Percentiles rank a stretch among this genome's conserved stretches.
These are phyloP conservation scores for Anastatica hierochuntica DNA, from an alignment of 345 rosid genomes.

Conservation along the genomic window DNA sequence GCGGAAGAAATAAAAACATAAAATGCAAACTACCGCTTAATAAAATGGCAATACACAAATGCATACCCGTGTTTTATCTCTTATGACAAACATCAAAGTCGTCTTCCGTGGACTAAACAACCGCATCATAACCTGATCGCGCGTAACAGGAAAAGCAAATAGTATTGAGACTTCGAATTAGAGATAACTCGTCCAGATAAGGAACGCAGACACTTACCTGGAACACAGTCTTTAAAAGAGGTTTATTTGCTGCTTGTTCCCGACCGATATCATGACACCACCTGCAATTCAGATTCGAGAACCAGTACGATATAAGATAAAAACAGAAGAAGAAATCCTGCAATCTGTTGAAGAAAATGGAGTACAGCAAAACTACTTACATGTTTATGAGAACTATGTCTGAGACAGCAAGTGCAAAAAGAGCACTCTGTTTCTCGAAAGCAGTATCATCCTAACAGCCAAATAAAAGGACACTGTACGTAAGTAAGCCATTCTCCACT, in stretches of 20 bases:
- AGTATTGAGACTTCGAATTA: constrained; percentile 5
- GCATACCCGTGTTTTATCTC: constrained; percentile 94
- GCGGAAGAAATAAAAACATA: too few species aligned
- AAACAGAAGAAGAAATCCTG: background rate
- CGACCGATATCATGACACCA: constrained; percentile 99
- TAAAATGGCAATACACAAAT: too few species aligned
- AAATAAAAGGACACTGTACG: background rate
- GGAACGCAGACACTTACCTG: constrained; percentile 45
- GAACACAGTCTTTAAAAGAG: constrained; percentile 94
- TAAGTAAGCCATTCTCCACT: constrained; percentile 6
- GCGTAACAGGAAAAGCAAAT: constrained; percentile 17
- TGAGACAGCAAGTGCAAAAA: constrained; percentile 96
- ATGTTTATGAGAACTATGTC: constrained; percentile 97
- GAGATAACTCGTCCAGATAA: constrained; percentile 4
- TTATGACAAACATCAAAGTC: constrained; percentile 93
- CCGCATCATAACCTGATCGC: constrained; percentile 90
- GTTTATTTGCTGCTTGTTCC: constrained; percentile 99
- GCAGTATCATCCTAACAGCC: constrained; percentile 86
- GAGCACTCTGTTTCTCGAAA: constrained; percentile 99
- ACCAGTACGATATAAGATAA: background rate
- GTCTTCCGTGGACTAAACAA: constrained; percentile 99
- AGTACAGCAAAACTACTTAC: constrained; percentile 37
- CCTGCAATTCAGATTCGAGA: constrained; percentile 39
- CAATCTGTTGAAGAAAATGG: background rate
- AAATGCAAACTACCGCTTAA: constrained; percentile 1